phyloP scores from a whole-genome alignment of 306 rosid species.

The barrel medic (Medicago truncatula) region MtrunA17r5.0-ANR NC_053045.1:10400501-10401000 shows the following conservation, averaged over 20 bases:
- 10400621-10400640: not conserved
- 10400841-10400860: constrained; percentile 48
- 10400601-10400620: constrained; percentile 54
- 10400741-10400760: constrained; percentile 42
- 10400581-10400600: constrained; percentile 43
- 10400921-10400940: too few relatives aligned
- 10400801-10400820: constrained; percentile 26
- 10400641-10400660: constrained; percentile 27
- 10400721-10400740: constrained; percentile 51
- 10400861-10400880: constrained; percentile 37
- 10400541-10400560: constrained; percentile 46
- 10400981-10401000: too few relatives aligned
- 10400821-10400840: constrained; percentile 46
- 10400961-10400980: too few relatives aligned
- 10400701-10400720: constrained; percentile 6
- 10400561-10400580: constrained; percentile 32
- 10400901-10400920: too few relatives aligned
- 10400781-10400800: not conserved
- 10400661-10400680: not conserved
- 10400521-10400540: constrained; percentile 29
- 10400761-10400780: not conserved
- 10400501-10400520: not conserved
- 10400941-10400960: too few relatives aligned
- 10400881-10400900: too few relatives aligned
- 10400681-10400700: constrained; percentile 44